Base-by-base conservation (phyloP, 768 basidiomycete genomes). In the Cystofilobasidium ferigula region DNA sequence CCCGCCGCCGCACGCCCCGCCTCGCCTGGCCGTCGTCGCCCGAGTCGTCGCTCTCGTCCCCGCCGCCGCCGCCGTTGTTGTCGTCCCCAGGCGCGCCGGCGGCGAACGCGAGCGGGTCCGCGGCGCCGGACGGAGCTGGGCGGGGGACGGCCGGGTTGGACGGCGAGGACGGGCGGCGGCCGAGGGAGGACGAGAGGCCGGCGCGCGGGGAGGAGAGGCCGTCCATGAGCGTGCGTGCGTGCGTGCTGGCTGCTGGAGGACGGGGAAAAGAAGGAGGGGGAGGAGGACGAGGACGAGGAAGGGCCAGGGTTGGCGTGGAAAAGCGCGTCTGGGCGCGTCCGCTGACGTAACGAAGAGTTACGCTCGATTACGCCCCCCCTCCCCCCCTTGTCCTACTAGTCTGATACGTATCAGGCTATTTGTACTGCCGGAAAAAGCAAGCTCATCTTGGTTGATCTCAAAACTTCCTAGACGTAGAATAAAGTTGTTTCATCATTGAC, bases 41-140 rank as follows among this genome's bases (percentile, higher is more conserved):
- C 24, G 28, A 13, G 6, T 28, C 62, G 9, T 42, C 51, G 48
- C 53, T 36, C 24, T 6, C 9, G 6, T 28, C 62, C 8, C 53
- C 62, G 5, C 48, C 51, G 34, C 36, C 35, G 35, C 51, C 51
- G 16, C 51, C 61, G 60, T 61, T 45, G 26, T 30, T 53, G 2
- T 32, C 48, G 18, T 34, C 16, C 34, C 36, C 51, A 22, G 51
- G 51, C 18, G 12, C 51, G 26, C 40, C 40, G 20, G 36, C 53
- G 36, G 40, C 51, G 35, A 63, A 38, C 32, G 51, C 62, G 61
- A 62, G 61, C 32, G 61, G 61, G 36, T 62, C 61, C 18, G 53
- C 30, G 51, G 48, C 26, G 26, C 1, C 30, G 30, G 28, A 28
- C 51, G 28, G 51, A 12, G 8, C 12, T 6, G 30, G 51, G 28